Conservation (phyloP, 169 alveolate genomes). For the Cryptosporidium sp. region DNA sequence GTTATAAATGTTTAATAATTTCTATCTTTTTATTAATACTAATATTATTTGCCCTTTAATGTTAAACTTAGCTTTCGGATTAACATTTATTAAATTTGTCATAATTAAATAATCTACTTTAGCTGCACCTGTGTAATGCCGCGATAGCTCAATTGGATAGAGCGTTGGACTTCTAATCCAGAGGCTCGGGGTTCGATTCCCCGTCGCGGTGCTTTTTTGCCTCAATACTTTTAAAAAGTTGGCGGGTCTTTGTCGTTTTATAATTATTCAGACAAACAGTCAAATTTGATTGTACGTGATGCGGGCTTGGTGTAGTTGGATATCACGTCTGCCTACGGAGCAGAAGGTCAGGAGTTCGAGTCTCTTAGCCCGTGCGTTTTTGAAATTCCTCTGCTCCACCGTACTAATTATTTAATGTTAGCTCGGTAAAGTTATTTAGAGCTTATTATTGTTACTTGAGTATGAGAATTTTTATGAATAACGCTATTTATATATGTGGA, state of each 20-base stretch:
- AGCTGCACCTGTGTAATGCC: neutral
- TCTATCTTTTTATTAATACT: too few relatives aligned
- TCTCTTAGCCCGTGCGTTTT: conserved; percentile 74
- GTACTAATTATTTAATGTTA: too few relatives aligned
- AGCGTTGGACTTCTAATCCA: conserved; percentile 78
- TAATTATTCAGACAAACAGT: conserved; percentile 10
- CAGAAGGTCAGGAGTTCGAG: conserved; percentile 78
- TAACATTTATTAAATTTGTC: neutral
- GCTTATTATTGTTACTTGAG: neutral
- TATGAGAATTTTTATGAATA: too few relatives aligned
- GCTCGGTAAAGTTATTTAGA: too few relatives aligned
- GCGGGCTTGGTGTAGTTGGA: conserved; percentile 79
- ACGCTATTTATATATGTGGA: too few relatives aligned
- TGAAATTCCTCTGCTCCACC: neutral
- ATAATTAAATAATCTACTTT: neutral
- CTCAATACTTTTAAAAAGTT: too few relatives aligned
- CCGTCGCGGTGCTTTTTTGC: conserved; percentile 74
- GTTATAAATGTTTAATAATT: too few relatives aligned
- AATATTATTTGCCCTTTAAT: neutral
- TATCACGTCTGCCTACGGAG: conserved; percentile 78
- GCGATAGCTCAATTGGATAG: conserved; percentile 77
- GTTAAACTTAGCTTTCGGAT: neutral
- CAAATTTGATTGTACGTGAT: conserved; percentile 15
- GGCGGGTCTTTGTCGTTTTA: neutral
- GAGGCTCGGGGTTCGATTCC: conserved; percentile 79